A percentile compares a stretch with the other conserved stretches of the same genome.
These are phyloP conservation scores for Ambrosia artemisiifolia DNA, from an alignment of 129 eudicot species.

Conservation along the genomic window DNA sequence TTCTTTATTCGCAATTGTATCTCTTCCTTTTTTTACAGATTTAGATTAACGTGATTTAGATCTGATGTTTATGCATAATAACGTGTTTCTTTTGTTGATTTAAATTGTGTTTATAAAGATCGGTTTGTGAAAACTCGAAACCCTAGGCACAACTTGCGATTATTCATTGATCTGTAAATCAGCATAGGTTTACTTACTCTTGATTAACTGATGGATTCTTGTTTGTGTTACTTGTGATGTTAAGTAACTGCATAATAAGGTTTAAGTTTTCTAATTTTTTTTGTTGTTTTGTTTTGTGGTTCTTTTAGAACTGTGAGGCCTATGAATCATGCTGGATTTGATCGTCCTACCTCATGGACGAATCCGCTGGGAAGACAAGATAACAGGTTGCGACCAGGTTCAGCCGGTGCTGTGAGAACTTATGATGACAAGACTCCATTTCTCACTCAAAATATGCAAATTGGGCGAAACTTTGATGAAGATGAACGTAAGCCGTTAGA, in stretches of 20 bases:
- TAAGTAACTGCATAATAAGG: not conserved
- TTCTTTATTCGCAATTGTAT: slow-evolving; percentile 6
- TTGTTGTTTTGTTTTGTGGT: not conserved
- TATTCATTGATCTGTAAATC: not conserved
- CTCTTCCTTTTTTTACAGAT: slow-evolving; percentile 3
- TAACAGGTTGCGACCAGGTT: slow-evolving; percentile 74
- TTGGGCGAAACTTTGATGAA: slow-evolving; percentile 90
- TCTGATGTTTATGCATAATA: slow-evolving; percentile 20
- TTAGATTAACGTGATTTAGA: slow-evolving; percentile 17
- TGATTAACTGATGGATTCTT: not conserved
- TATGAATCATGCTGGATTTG: slow-evolving; percentile 60
- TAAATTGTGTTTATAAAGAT: slow-evolving; percentile 19
- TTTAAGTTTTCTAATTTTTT: not conserved
- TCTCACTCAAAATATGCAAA: slow-evolving; percentile 42
- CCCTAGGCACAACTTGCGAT: slow-evolving; percentile 23
- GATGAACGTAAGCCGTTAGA: slow-evolving; percentile 94
- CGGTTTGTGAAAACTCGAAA: slow-evolving; percentile 27
- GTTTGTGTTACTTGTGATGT: not conserved
- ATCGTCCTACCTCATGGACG: slow-evolving; percentile 59
- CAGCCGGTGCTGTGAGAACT: slow-evolving; percentile 71
- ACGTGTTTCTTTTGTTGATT: slow-evolving; percentile 1
- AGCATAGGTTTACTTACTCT: not conserved
- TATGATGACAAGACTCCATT: slow-evolving; percentile 75
- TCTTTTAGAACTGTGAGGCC: slow-evolving; percentile 65
- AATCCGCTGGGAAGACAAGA: slow-evolving; percentile 67